These are phyloP conservation scores for Cerrena zonata DNA, from an alignment of 1,284 basidiomycete species.

Conservation along the genomic window DNA sequence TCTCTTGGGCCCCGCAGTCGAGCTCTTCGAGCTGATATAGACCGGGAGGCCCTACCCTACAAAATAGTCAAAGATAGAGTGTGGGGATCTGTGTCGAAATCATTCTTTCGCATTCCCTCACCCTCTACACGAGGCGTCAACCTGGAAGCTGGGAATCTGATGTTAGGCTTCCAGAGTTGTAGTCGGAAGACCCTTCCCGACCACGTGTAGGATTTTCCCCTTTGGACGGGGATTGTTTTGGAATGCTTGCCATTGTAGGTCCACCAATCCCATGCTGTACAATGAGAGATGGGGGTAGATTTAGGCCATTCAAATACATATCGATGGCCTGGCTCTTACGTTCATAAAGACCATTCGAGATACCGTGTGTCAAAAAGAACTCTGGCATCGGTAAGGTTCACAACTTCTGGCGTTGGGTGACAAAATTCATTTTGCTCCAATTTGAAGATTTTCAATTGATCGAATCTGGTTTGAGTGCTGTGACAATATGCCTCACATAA, in stretches of 20 bases:
- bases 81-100: slow-evolving; percentile 4
- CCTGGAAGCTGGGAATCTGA: not conserved
- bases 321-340: too few species aligned
- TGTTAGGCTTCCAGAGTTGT: not conserved
- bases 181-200: not conserved
- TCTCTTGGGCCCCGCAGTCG: slow-evolving; percentile 20
- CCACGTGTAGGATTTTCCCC: not conserved
- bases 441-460: too few species aligned
- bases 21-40: slow-evolving; percentile 27
- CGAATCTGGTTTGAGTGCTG: too few species aligned
- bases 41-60: slow-evolving; percentile 26
- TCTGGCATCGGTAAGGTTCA: too few species aligned
- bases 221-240: not conserved
- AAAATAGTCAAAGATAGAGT: slow-evolving; percentile 15
- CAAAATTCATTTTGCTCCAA: too few species aligned
- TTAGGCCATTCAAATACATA: too few species aligned
- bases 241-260: not conserved
- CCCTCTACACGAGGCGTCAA: slow-evolving; percentile 16
- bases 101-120: slow-evolving; percentile 10
- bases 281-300: too few species aligned
- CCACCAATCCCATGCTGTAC: not conserved
- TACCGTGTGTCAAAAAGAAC: too few species aligned
- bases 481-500: too few species aligned
- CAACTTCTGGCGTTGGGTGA: too few species aligned
- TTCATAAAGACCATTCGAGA: too few species aligned